Percentiles rank a stretch among this genome's conserved stretches.
Evolutionary conservation across 2,329 filamentous ascomycete genomes (phyloP).

Genomic region (Iodosphaeria phyllophila): DNA sequence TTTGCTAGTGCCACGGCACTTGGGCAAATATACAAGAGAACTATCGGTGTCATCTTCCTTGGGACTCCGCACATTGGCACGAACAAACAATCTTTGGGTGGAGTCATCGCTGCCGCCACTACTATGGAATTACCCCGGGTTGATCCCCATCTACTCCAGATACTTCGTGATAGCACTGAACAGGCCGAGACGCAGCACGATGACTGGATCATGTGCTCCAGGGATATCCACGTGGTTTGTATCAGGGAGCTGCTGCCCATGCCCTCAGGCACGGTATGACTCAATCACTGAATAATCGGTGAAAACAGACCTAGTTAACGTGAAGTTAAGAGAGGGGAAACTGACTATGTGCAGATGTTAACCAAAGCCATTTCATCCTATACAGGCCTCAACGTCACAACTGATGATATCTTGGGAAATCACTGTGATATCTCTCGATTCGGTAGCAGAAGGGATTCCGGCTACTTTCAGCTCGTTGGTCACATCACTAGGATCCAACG

Average conservation of each 20-base stretch:
- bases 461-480: conserved; percentile 2
- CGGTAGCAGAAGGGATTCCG: conserved; percentile 1
- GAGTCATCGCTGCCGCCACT: conserved; percentile 1
- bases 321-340: neutral
- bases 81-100: conserved; percentile 1
- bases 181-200: conserved; percentile 2
- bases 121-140: conserved; percentile 1
- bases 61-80: conserved; percentile 3
- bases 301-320: neutral
- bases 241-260: conserved; percentile 1
- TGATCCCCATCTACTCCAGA: conserved; percentile 1
- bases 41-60: conserved; percentile 3
- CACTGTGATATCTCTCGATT: conserved; percentile 3
- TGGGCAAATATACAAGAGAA: conserved; percentile 3
- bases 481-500: conserved; percentile 2
- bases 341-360: conserved; percentile 1
- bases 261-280: neutral
- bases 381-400: conserved; percentile 3
- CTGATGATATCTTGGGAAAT: conserved; percentile 2
- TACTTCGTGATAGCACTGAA: conserved; percentile 1
- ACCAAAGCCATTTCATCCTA: conserved; percentile 2
- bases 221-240: conserved; percentile 3
- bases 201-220: conserved; percentile 1
- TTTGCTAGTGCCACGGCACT: conserved; percentile 2
- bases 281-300: neutral